Conservation (phyloP, 2,329 filamentous ascomycete genomes). For the Cladobotryum mycophilum region DNA sequence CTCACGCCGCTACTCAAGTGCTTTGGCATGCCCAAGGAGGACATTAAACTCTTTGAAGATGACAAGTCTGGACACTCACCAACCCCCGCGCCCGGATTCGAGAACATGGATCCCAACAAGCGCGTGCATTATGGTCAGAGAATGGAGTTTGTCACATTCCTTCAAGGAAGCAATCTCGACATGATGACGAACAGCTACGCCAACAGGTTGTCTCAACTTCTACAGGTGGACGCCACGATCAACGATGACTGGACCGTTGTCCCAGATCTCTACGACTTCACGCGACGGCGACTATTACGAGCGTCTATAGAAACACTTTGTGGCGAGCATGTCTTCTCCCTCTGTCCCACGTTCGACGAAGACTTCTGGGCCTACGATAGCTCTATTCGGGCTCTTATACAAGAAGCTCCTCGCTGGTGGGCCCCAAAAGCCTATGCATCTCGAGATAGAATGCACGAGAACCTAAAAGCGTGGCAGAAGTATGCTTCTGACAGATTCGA, state of each 20-base stretch:
- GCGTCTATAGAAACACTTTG: background rate
- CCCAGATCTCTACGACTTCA: background rate
- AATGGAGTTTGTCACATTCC: background rate
- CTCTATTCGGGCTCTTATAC: background rate
- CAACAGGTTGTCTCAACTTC: background rate
- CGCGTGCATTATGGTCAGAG: background rate
- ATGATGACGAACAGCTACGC: background rate
- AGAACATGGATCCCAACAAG: background rate
- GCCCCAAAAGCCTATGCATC: background rate
- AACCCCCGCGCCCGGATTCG: background rate
- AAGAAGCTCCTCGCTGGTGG: background rate
- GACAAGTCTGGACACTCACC: background rate
- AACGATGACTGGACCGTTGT: background rate
- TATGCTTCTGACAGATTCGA: background rate
- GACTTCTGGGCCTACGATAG: background rate
- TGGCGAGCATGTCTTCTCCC: background rate
- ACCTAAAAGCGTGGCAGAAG: background rate
- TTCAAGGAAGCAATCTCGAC: background rate
- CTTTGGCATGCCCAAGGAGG: background rate
- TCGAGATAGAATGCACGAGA: background rate
- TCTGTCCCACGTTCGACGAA: background rate
- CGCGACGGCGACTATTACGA: background rate
- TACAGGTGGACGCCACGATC: background rate
- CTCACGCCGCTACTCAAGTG: background rate
- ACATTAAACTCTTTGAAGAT: background rate